phyloP scores from a whole-genome alignment of 495 filamentous ascomycete species.

The Parathielavia hyrcaniae region DNA sequence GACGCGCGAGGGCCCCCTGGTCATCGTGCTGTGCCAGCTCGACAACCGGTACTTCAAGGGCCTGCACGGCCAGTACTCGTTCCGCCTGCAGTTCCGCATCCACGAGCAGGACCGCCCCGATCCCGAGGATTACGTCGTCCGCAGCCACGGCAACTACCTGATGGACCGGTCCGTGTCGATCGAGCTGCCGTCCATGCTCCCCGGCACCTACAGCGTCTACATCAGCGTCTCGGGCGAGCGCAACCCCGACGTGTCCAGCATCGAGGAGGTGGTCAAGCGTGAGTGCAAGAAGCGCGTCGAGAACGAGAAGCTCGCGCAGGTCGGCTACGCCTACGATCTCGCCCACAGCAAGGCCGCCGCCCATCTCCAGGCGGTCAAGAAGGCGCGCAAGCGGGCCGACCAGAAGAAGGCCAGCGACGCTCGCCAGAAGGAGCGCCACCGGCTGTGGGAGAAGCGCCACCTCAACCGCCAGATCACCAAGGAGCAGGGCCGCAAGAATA shows the following conservation, averaged over 20 bases:
- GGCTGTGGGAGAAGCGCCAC: conserved; percentile 45
- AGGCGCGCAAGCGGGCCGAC: conserved; percentile 42
- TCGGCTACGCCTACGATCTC: conserved; percentile 82
- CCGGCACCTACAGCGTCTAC: conserved; percentile 75
- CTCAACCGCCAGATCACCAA: conserved; percentile 40
- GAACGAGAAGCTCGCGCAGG: conserved; percentile 76
- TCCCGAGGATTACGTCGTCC: conserved; percentile 80
- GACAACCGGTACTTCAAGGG: conserved; percentile 84
- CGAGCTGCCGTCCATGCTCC: conserved; percentile 54
- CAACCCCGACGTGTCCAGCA: conserved; percentile 43
- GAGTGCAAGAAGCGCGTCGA: conserved; percentile 57
- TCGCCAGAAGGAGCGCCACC: conserved; percentile 40
- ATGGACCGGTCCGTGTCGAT: conserved; percentile 47
- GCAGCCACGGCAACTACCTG: conserved; percentile 67
- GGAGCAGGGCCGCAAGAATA: conserved; percentile 44
- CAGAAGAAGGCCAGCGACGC: conserved; percentile 46
- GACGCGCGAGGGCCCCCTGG: conserved; percentile 60
- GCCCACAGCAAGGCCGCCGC: conserved; percentile 72
- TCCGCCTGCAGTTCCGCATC: conserved; percentile 80
- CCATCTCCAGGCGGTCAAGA: conserved; percentile 57
- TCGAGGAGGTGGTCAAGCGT: conserved; percentile 66
- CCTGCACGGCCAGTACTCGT: conserved; percentile 73
- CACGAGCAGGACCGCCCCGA: conserved; percentile 60
- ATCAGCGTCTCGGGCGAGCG: conserved; percentile 74
- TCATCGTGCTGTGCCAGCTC: conserved; percentile 81